phyloP scores from a whole-genome alignment of 176 grass and related monocot species.

The Zea luxurians region DNA sequence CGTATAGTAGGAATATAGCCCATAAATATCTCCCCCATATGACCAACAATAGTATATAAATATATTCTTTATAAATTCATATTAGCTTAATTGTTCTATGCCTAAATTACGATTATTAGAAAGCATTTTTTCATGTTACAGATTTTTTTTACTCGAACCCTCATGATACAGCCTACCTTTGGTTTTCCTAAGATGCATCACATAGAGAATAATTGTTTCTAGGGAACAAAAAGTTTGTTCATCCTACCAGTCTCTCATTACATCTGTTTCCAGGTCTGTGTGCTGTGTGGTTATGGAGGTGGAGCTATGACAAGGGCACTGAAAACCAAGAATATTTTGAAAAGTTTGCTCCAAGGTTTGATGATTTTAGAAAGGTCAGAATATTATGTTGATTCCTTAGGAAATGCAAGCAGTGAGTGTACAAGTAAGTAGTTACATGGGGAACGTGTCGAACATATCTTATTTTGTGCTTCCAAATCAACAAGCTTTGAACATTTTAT shows the following conservation, averaged over 20 bases:
- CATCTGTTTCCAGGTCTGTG: slow-evolving; percentile 60
- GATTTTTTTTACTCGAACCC: not conserved
- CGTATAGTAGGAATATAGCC: too few species aligned
- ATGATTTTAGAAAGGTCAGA: slow-evolving; percentile 22
- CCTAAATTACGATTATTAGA: too few species aligned
- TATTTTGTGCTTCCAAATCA: slow-evolving; percentile 25
- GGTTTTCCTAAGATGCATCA: slow-evolving; percentile 9
- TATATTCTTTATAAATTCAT: too few species aligned
- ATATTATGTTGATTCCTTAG: slow-evolving; percentile 37
- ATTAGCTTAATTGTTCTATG: too few species aligned
- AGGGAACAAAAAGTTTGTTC: not conserved
- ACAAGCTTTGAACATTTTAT: slow-evolving; percentile 36
- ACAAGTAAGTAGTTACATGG: slow-evolving; percentile 33
- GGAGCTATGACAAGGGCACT: slow-evolving; percentile 90
- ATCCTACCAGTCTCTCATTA: slow-evolving; percentile 4
- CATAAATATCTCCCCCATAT: too few species aligned
- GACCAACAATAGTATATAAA: too few species aligned
- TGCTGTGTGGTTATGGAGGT: slow-evolving; percentile 87
- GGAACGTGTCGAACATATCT: slow-evolving; percentile 33
- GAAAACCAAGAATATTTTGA: slow-evolving; percentile 66
- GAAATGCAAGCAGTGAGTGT: slow-evolving; percentile 28
- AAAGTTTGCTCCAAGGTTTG: slow-evolving; percentile 62
- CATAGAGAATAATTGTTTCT: slow-evolving; percentile 3
- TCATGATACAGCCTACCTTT: slow-evolving; percentile 24
- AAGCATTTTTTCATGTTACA: slow-evolving; percentile 11